Evolutionary conservation across 1,139 yeast genomes (phyloP).

Genomic region (Kurtzmaniella quercitrusa): DNA sequence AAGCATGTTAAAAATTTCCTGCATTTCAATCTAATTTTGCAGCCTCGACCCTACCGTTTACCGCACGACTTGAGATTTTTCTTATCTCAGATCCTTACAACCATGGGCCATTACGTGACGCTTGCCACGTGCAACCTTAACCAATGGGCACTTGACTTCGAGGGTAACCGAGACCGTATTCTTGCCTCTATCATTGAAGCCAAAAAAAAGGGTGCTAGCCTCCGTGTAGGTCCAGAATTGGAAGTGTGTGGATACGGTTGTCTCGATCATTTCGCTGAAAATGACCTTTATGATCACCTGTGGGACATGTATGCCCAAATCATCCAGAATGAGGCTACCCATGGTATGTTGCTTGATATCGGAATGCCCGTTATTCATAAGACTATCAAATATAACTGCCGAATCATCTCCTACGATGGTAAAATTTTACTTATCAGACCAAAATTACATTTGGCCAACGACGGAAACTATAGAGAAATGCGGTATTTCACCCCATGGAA

Average conservation of each 20-base stretch:
- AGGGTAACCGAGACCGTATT: constrained; percentile 92
- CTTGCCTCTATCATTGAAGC: constrained; percentile 75
- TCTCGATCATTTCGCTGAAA: constrained; percentile 89
- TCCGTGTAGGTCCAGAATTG: constrained; percentile 95
- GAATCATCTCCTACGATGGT: constrained; percentile 77
- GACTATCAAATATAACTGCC: constrained; percentile 85
- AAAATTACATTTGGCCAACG: constrained; percentile 88
- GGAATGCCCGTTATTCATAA: constrained; percentile 94
- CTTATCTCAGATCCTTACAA: neutral
- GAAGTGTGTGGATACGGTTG: constrained; percentile 96
- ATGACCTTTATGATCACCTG: constrained; percentile 81
- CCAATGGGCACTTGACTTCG: constrained; percentile 99
- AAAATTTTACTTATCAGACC: constrained; percentile 84
- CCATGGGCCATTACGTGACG: constrained; percentile 56
- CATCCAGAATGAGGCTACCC: constrained; percentile 58
- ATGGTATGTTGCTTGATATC: constrained; percentile 77
- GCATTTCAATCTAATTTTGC: no score
- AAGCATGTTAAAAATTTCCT: no score
- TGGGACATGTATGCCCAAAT: constrained; percentile 93
- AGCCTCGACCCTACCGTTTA: neutral
- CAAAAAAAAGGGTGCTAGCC: constrained; percentile 66
- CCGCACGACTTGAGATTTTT: neutral
- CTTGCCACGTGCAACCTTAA: constrained; percentile 70
- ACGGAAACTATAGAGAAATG: constrained; percentile 97
- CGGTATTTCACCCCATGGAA: constrained; percentile 95